Conservation (phyloP, 176 grass and related monocot species). For the Cenchrus fungigraminus region DNA sequence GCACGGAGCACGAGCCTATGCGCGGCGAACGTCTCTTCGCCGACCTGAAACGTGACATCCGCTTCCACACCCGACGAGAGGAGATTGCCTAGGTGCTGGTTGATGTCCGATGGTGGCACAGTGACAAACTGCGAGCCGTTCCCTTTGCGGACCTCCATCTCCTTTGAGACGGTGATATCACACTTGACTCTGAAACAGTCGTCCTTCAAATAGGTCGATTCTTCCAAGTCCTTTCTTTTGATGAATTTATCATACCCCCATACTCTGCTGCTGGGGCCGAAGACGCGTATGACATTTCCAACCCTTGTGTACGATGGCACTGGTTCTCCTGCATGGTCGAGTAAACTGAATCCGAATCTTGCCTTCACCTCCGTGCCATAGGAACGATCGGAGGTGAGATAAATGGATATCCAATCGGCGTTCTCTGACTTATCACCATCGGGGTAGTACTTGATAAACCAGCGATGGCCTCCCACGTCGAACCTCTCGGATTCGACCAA, state of each 20-base stretch:
- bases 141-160: neutral
- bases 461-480: neutral
- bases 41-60: neutral
- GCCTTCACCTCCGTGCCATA: neutral
- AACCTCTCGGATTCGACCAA: neutral
- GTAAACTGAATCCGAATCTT: neutral
- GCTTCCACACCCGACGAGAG: neutral
- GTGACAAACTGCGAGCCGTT: neutral
- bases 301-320: too few relatives aligned
- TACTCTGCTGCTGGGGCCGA: accelerated
- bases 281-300: accelerated
- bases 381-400: neutral
- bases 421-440: accelerated
- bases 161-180: neutral
- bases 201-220: neutral
- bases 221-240: neutral
- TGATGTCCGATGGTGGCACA: slow-evolving; percentile 23
- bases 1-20: slow-evolving; percentile 13
- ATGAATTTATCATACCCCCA: neutral
- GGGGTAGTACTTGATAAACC: slow-evolving; percentile 5
- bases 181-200: neutral
- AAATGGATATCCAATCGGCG: neutral
- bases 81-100: slow-evolving; percentile 14
- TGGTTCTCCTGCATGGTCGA: neutral
- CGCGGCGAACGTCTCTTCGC: neutral